Base-by-base conservation (phyloP, 345 rosid species). In the Mangifera indica region DNA sequence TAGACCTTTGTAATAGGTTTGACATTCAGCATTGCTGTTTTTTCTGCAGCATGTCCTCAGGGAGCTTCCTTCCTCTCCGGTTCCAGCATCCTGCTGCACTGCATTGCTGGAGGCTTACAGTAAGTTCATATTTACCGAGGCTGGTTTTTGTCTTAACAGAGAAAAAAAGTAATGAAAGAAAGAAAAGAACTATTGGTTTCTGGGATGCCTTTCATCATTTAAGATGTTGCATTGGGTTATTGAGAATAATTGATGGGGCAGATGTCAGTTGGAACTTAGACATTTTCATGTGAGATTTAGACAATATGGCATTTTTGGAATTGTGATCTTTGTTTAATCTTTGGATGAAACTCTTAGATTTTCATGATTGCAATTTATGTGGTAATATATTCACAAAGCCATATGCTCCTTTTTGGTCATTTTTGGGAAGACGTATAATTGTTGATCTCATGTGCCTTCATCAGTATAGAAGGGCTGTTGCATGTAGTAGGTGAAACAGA, bases 11-110 rank as follows among this genome's bases (percentile, higher is more conserved):
- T 72, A 52, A 61, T 21, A 57, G 45, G 45, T 70, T 69, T 69
- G 71, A 63, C 59, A 54, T 67, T 81, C 69, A 85, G 57, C 45
- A 56, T 60, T 20, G 58, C 58, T 73, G 57, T 80, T 75, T 79
- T 40, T 72, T 78, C 49, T 78, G 74, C 91, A 95, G 99, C 96
- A 92, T 85, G 96, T 95, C 26, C 80, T 95, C 63, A 87, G 99
- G 83, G 99, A 95, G 88, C 81, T 95, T 63, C 99, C 99, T 26
- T 95, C 99, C 60, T 95, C 98, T 59, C 99, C 99, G 60, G 98
- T 95, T 79, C 93, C 99, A 49, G 98, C 92, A 73, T 90, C 99
- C 70, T 92, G 98, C 81, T 95, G 99, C 75, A 88, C 97, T 78
- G 98, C 97, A 56, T 82, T 95, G 81, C 81, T 95, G 78, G 99